Percentiles rank a stretch among this genome's conserved stretches.
These are phyloP conservation scores for Rhodotorula toruloides DNA, from an alignment of 768 basidiomycete species.

Conservation along the genomic window DNA sequence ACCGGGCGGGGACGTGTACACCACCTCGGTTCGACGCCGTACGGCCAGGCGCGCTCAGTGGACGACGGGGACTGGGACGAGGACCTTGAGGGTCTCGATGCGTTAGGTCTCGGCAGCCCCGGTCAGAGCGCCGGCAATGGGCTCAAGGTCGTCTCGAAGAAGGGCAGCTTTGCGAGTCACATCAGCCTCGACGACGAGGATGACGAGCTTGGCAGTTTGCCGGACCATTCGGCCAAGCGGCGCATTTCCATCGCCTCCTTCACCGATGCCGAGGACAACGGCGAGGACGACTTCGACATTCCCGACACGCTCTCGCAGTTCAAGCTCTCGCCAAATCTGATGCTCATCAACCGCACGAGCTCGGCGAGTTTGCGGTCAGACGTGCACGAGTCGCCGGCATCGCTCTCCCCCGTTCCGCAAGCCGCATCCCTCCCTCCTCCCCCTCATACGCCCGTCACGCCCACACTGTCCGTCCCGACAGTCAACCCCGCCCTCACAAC, in stretches of 20 bases:
- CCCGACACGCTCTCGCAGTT: neutral
- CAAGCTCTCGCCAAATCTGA: neutral
- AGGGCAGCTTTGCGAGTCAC: constrained; percentile 34
- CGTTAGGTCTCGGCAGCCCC: neutral
- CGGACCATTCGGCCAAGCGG: neutral
- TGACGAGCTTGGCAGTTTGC: neutral
- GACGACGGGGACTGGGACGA: constrained; percentile 36
- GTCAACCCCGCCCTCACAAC: neutral
- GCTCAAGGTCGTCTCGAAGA: neutral
- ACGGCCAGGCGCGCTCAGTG: constrained; percentile 5
- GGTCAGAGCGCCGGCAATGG: neutral
- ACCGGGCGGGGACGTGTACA: constrained; percentile 5
- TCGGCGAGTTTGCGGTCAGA: neutral
- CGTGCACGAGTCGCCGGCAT: neutral
- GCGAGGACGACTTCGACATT: constrained; percentile 8
- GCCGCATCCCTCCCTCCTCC: too few species aligned
- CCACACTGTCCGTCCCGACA: neutral
- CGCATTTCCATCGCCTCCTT: constrained; percentile 16
- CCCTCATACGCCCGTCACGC: neutral
- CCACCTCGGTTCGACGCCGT: constrained; percentile 27
- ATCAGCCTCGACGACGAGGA: constrained; percentile 22
- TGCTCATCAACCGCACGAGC: neutral
- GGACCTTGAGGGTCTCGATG: constrained; percentile 30
- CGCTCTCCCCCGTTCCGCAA: too few species aligned
- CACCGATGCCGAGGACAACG: neutral